Evolutionary conservation across 2,329 filamentous ascomycete species (phyloP).

Genomic region (Neoarthrinium moseri): DNA sequence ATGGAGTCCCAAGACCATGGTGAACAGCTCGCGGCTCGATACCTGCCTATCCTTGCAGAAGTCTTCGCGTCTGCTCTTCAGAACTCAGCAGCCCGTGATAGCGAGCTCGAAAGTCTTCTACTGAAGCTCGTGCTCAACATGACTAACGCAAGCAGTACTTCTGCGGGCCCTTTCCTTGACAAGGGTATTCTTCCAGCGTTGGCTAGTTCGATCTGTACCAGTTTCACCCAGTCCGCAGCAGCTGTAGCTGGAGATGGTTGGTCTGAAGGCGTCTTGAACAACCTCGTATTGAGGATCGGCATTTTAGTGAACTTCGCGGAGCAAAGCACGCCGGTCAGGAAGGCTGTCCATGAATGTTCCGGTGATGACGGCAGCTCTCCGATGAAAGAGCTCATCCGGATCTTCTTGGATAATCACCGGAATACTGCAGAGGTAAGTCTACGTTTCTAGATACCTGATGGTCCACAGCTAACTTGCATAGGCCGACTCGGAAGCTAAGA

Average conservation of each 20-base stretch:
- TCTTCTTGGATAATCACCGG: slow-evolving; percentile 68
- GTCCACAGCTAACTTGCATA: slow-evolving; percentile 28
- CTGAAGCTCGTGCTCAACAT: slow-evolving; percentile 79
- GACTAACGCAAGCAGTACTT: slow-evolving; percentile 74
- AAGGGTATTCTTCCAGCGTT: slow-evolving; percentile 51
- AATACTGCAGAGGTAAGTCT: slow-evolving; percentile 65
- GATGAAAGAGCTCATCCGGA: slow-evolving; percentile 57
- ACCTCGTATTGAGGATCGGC: slow-evolving; percentile 74
- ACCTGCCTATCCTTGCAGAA: slow-evolving; percentile 51
- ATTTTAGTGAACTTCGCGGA: slow-evolving; percentile 87
- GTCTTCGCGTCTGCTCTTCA: slow-evolving; percentile 40
- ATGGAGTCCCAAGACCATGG: slow-evolving; percentile 38
- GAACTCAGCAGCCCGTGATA: slow-evolving; percentile 33
- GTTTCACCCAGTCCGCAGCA: slow-evolving; percentile 46
- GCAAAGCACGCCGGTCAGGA: slow-evolving; percentile 64
- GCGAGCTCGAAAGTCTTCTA: slow-evolving; percentile 44
- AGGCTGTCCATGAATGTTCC: slow-evolving; percentile 40
- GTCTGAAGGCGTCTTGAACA: slow-evolving; percentile 57
- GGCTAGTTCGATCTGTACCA: slow-evolving; percentile 47
- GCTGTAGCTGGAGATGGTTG: slow-evolving; percentile 50
- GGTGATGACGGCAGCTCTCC: slow-evolving; percentile 35
- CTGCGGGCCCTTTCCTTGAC: slow-evolving; percentile 69
- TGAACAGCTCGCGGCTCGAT: slow-evolving; percentile 45
- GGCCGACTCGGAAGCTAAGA: slow-evolving; percentile 72
- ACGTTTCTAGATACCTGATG: not conserved